phyloP scores from a whole-genome alignment of 768 basidiomycete genomes.

The Tephrocybe sp. region DNA sequence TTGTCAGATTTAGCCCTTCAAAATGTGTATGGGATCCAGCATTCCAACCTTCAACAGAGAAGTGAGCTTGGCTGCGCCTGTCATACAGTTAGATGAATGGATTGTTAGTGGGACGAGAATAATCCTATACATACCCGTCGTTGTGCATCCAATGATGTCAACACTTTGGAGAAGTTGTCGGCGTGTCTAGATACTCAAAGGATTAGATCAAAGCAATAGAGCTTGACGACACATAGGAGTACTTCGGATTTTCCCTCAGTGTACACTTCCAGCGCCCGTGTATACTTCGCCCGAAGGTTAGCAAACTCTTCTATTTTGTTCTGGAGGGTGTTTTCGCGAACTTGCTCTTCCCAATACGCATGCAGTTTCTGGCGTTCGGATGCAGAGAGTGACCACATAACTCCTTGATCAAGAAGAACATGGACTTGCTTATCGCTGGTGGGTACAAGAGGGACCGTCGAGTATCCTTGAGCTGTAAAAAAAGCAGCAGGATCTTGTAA shows the following conservation, averaged over 20 bases:
- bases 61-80: conserved; percentile 69
- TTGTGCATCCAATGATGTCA: conserved; percentile 76
- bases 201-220: background rate
- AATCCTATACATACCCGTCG: conserved; percentile 65
- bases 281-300: conserved; percentile 29
- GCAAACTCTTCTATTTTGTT: conserved; percentile 41
- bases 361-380: conserved; percentile 48
- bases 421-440: conserved; percentile 33
- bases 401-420: conserved; percentile 31
- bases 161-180: conserved; percentile 51
- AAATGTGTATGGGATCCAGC: background rate
- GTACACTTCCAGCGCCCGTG: conserved; percentile 34
- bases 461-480: conserved; percentile 37
- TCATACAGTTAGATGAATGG: background rate
- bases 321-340: conserved; percentile 28
- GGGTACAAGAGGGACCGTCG: conserved; percentile 38
- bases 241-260: conserved; percentile 59
- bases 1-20: background rate
- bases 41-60: conserved; percentile 53
- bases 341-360: conserved; percentile 45
- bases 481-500: conserved; percentile 24
- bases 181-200: conserved; percentile 41
- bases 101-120: too few species aligned
- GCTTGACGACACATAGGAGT: conserved; percentile 8
- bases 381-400: conserved; percentile 56